Evolutionary conservation across 2,329 filamentous ascomycete genomes (phyloP), one percentile per base, ranked within the genome.

Genomic region (Venturiaceae sp.): DNA sequence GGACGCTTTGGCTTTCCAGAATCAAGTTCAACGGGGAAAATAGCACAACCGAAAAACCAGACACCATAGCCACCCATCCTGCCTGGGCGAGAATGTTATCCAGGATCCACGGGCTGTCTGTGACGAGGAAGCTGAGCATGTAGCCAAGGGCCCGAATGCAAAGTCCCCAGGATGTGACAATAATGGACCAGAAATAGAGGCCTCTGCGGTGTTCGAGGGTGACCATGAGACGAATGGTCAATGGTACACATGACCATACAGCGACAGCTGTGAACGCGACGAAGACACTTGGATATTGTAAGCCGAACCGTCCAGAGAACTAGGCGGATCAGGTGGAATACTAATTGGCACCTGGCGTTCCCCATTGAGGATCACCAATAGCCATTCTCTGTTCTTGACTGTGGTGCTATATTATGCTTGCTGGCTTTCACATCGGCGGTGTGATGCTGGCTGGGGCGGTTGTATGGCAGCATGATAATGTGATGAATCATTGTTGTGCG

Each of bases 21-120:
- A 86, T 75, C 1, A 86, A 73, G 65, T 85, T 82, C 0, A 86
- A 74, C 5, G 84, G 76, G 0, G 82, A 85, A 72, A 82, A 86
- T 1, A 86, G 71, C 1, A 86, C 83, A 11, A 85, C 63, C 0
- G 79, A 78, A 66, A 85, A 81, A 0, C 83, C 83, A 1, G 82
- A 83, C 0, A 86, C 78, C 80, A 85, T 84, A 2, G 71, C 64
- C 67, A 79, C 80, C 79, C 83, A 81, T 9, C 81, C 82, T 34
- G 13, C 28, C 23, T 57, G 55, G 14, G 55, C 37, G 9, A 57
- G 21, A n/a, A 57, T 21, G 13, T 50, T 32, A 34, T 26, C 41
- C 16, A 57, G 3, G 6, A 28, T 28, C 36, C 39, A 57, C 5
- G 55, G 36, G 23, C 33, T 28, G 3, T 47, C 23, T 21, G 36